Conservation (phyloP, 108 stramenopile species). For the Stephanodiscus minutulus region DNA sequence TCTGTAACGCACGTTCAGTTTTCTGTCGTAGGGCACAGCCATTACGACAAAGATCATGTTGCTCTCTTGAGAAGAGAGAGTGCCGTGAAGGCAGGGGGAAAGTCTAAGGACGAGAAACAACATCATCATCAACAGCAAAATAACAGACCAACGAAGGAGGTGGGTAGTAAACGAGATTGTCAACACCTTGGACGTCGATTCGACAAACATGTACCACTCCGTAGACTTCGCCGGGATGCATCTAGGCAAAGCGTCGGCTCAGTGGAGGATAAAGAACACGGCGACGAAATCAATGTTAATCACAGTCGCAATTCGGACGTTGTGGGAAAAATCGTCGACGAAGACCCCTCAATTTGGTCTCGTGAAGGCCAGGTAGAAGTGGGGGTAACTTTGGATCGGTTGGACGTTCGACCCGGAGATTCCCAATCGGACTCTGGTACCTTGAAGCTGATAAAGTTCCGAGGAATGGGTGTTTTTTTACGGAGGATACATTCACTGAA, state of each 20-base stretch:
- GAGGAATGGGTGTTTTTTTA: slow-evolving; percentile 28
- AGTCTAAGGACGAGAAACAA: slow-evolving; percentile 2
- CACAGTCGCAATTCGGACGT: background rate
- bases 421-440: slow-evolving; percentile 11
- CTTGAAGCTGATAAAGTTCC: slow-evolving; percentile 23
- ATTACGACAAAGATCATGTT: slow-evolving; percentile 39
- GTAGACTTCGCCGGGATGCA: background rate
- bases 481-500: slow-evolving; percentile 17
- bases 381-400: slow-evolving; percentile 31
- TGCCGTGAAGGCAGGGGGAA: slow-evolving; percentile 2
- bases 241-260: background rate
- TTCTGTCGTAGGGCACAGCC: slow-evolving; percentile 38
- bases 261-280: background rate
- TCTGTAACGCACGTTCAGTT: slow-evolving; percentile 34
- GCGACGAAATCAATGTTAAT: slow-evolving; percentile 3
- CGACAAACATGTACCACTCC: background rate
- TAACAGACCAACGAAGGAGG: background rate
- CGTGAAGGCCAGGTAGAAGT: slow-evolving; percentile 39
- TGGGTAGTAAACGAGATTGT: background rate
- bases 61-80: slow-evolving; percentile 7
- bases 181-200: background rate
- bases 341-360: slow-evolving; percentile 21
- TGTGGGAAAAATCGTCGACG: slow-evolving; percentile 9
- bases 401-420: slow-evolving; percentile 34
- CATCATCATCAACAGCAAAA: slow-evolving; percentile 1